Evolutionary conservation across 257 asterid genomes (phyloP), one percentile per base, ranked within the genome.

Genomic region (Jaltomata sinuosa): DNA sequence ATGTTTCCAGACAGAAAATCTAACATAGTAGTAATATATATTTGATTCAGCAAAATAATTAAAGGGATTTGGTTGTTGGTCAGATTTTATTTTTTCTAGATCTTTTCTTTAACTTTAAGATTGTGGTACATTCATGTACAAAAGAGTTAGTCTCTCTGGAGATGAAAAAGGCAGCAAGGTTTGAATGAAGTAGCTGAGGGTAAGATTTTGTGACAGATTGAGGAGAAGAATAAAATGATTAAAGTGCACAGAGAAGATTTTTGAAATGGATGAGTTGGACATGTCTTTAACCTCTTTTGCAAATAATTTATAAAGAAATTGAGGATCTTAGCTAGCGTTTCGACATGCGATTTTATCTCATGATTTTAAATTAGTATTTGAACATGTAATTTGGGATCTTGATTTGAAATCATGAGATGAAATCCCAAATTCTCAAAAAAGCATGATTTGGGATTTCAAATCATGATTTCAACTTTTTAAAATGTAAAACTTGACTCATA

Each of bases 51-150:
- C 16, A 76, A 47, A 76, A 76, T 61, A n/a, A n/a, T n/a, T n/a
- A 47, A 76, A 38, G 45, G 52, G 85, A 85, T 40, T 86, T 79
- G 88, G 82, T 86, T 57, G 90, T 85, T 81, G 85, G 74, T 69
- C 71, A 84, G 5, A 86, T 85, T 38, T 6, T 85, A 52, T 71
- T 47, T 67, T 85, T 89, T 40, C 83, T 2, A 83, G 21, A 81
- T 32, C 65, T 84, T 82, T 83, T 76, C 50, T 68, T 61, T 78
- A 84, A 36, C 86, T 85, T 88, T 87, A 84, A 83, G 85, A 76
- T 27, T 54, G 81, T 55, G 85, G 87, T 40, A 50, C n/a, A 81
- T 53, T 11, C 36, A 68, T 55, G 80, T 25, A 76, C 38, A 45
- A 45, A 45, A 74, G 47, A 47, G 1, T 5, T 25, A 3, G 84